phyloP scores from a whole-genome alignment of 768 basidiomycete genomes.

The Suillus bovinus region DNA sequence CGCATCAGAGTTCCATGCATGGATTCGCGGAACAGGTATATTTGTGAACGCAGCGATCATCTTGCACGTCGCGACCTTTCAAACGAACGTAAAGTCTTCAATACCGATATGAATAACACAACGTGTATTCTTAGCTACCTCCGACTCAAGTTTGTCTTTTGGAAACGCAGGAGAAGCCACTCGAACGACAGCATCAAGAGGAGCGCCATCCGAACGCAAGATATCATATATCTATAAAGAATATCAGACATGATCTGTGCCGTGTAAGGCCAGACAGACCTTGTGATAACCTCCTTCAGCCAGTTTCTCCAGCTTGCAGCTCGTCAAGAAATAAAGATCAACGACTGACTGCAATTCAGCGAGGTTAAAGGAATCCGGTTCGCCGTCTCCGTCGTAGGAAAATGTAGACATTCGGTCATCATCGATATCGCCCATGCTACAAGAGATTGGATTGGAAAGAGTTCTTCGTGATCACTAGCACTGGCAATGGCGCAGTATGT shows the following conservation, averaged over 20 bases:
- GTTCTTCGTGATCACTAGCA: too few species aligned
- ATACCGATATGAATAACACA: background rate
- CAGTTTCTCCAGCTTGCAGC: background rate
- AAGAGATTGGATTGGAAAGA: background rate
- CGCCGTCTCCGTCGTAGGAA: background rate
- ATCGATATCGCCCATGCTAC: background rate
- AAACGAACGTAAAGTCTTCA: background rate
- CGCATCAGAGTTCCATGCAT: background rate
- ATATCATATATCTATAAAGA: background rate
- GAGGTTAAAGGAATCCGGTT: background rate
- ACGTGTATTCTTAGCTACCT: background rate
- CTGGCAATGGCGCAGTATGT: too few species aligned
- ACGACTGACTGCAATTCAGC: background rate
- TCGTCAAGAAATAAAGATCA: background rate
- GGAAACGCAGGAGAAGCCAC: background rate
- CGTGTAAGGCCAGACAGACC: background rate
- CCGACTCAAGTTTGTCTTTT: background rate
- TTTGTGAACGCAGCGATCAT: background rate
- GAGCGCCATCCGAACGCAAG: background rate
- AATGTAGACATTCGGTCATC: background rate
- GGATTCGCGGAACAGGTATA: background rate
- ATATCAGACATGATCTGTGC: background rate
- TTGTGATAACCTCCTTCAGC: constrained; percentile 1
- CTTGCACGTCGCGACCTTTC: background rate
- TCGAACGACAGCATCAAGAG: background rate